Percentiles rank a stretch among this genome's conserved stretches.
phyloP scores from a whole-genome alignment of 208 protist genomes.

The Trichomonas tenax region DNA sequence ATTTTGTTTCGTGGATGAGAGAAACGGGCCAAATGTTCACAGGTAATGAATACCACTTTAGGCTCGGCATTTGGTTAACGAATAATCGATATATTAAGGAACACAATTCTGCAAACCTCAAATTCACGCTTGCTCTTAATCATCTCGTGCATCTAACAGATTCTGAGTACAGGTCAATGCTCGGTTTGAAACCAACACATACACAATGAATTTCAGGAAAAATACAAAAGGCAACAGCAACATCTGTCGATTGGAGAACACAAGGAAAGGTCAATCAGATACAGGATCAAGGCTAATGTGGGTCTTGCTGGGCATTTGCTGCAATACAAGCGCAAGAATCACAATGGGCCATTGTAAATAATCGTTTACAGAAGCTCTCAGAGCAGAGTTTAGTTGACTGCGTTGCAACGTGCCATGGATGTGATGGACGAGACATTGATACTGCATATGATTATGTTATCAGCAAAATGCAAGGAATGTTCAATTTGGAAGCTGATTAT shows the following conservation, averaged over 20 bases:
- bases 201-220: not conserved
- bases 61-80: not conserved
- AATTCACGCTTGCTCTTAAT: not conserved
- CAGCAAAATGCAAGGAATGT: too few species aligned
- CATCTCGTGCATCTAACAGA: not conserved
- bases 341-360: constrained; percentile 22
- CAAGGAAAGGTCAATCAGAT: constrained; percentile 39
- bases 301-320: constrained; percentile 49
- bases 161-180: not conserved
- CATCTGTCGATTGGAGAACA: constrained; percentile 44
- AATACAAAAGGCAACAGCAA: not conserved
- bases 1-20: not conserved
- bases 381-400: not conserved
- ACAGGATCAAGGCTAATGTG: constrained; percentile 50
- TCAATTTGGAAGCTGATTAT: not conserved
- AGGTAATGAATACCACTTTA: not conserved
- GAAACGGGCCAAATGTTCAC: not conserved
- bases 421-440: not conserved
- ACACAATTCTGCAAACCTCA: not conserved
- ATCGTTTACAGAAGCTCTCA: constrained; percentile 4
- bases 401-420: not conserved
- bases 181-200: not conserved
- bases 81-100: not conserved
- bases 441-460: not conserved
- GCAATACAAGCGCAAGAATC: constrained; percentile 34